Conservation (phyloP, 169 alveolate species). For the Cryptosporidium baileyi region DNA sequence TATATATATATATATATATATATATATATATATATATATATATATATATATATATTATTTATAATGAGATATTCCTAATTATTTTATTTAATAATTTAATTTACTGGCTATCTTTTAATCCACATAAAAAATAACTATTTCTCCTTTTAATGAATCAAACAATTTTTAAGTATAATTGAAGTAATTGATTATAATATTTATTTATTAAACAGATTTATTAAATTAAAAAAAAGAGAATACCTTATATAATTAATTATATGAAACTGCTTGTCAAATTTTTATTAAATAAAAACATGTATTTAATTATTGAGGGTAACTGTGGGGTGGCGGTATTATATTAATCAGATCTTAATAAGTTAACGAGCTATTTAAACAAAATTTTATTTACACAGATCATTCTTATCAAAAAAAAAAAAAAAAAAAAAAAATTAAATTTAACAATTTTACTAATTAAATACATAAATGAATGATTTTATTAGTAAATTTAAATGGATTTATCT, state of each 20-base stretch:
- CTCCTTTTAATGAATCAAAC: too few relatives aligned
- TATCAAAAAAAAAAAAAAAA: background rate
- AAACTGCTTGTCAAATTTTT: conserved; percentile 52
- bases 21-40: background rate
- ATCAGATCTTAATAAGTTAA: background rate
- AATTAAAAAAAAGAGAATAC: background rate
- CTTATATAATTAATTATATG: background rate
- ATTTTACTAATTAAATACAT: background rate
- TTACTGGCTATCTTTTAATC: background rate
- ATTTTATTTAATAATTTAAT: background rate
- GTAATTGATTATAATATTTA: too few relatives aligned
- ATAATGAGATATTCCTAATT: background rate
- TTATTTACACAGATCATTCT: background rate
- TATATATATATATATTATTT: background rate
- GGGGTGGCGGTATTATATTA: conserved; percentile 57
- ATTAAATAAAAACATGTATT: conserved; percentile 21
- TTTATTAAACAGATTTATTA: background rate
- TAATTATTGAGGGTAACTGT: conserved; percentile 63
- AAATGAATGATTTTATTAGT: background rate
- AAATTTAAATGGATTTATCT: conserved; percentile 77
- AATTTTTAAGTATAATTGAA: too few relatives aligned
- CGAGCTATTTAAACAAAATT: background rate
- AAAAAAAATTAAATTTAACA: background rate
- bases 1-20: too few relatives aligned
- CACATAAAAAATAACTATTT: conserved; percentile 15